Conservation (phyloP, 1,284 basidiomycete species). For the Leccinum solheimii region DNA sequence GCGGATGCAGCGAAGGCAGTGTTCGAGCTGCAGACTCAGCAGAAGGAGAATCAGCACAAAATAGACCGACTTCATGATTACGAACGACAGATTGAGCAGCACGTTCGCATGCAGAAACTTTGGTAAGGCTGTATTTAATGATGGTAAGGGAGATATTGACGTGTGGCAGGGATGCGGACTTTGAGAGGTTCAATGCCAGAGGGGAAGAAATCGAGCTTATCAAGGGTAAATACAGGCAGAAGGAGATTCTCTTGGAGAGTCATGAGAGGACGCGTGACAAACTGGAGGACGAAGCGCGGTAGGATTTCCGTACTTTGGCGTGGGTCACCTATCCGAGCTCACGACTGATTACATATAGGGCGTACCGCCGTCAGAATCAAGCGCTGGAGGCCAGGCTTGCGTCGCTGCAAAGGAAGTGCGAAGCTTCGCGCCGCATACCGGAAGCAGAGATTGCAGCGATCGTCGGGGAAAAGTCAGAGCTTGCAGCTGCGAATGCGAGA, state of each 20-base stretch:
- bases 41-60: slow-evolving; percentile 72
- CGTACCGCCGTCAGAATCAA: slow-evolving; percentile 56
- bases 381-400: slow-evolving; percentile 55
- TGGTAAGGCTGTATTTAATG: slow-evolving; percentile 50
- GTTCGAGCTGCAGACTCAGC: slow-evolving; percentile 62
- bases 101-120: slow-evolving; percentile 64
- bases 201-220: slow-evolving; percentile 57
- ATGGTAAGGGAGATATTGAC: slow-evolving; percentile 4
- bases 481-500: slow-evolving; percentile 48
- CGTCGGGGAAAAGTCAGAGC: slow-evolving; percentile 45
- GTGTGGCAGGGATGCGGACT: slow-evolving; percentile 64
- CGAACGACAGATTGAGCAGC: slow-evolving; percentile 70
- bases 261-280: slow-evolving; percentile 51
- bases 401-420: slow-evolving; percentile 37
- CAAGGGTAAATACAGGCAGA: slow-evolving; percentile 58
- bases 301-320: slow-evolving; percentile 21
- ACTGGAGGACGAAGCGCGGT: slow-evolving; percentile 59
- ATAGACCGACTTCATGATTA: slow-evolving; percentile 72
- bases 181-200: slow-evolving; percentile 65
- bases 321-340: slow-evolving; percentile 5
- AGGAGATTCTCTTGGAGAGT: slow-evolving; percentile 60
- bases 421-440: slow-evolving; percentile 37
- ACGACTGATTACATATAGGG: slow-evolving; percentile 37
- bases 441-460: slow-evolving; percentile 44
- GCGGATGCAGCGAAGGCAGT: slow-evolving; percentile 59